Conservation (phyloP, 768 basidiomycete species). For the Naganishia kalamii region DNA sequence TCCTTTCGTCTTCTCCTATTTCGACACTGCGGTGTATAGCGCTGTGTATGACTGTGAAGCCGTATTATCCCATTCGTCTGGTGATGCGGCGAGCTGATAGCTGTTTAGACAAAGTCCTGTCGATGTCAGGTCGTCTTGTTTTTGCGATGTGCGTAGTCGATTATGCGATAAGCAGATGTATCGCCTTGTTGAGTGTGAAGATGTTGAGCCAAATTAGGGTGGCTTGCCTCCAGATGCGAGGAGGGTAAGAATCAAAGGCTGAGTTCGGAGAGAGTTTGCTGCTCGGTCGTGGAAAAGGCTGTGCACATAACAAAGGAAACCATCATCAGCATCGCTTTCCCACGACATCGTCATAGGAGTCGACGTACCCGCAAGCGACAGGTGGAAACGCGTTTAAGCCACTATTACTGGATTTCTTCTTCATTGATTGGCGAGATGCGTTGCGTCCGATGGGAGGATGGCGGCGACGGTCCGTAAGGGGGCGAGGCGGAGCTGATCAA, state of each 20-base stretch:
- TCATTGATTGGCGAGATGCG: slow-evolving; percentile 19
- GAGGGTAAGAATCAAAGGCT: slow-evolving; percentile 35
- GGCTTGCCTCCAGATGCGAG: slow-evolving; percentile 44
- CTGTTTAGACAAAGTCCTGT: background rate
- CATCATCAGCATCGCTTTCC: background rate
- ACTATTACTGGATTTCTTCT: slow-evolving; percentile 27
- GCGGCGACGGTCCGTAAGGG: background rate
- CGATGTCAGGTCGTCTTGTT: background rate
- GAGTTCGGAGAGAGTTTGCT: slow-evolving; percentile 19
- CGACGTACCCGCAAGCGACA: slow-evolving; percentile 21
- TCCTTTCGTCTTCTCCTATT: background rate
- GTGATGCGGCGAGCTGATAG: background rate
- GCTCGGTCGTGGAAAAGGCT: slow-evolving; percentile 14
- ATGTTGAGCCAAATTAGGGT: slow-evolving; percentile 41
- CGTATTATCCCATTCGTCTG: slow-evolving; percentile 23
- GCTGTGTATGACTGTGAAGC: background rate
- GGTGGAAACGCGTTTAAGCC: slow-evolving; percentile 18
- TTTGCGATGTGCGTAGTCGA: background rate
- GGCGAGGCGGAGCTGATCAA: background rate
- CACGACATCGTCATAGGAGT: background rate
- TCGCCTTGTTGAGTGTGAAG: background rate
- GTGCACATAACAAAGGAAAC: background rate
- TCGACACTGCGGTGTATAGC: background rate
- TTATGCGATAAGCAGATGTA: background rate
- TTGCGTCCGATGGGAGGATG: background rate